Percentiles rank a stretch among this genome's conserved stretches.
Evolutionary conservation across 768 basidiomycete genomes (phyloP).

Genomic region (Xerocomus brunneocitrinus): DNA sequence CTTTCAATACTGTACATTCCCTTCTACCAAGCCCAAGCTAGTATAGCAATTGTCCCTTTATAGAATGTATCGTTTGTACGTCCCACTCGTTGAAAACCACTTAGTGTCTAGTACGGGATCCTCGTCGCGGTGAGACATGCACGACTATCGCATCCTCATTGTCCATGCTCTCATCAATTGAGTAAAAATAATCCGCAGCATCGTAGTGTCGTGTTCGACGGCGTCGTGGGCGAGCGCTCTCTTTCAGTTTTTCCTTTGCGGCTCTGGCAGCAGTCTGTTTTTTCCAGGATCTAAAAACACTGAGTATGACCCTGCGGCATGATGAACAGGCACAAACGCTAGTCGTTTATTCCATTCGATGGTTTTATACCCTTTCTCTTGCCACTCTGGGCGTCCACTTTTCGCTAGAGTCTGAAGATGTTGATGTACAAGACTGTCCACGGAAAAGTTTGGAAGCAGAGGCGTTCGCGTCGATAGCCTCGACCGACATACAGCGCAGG

Average conservation of each 20-base stretch:
- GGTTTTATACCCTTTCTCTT: constrained; percentile 40
- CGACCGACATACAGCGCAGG: constrained; percentile 60
- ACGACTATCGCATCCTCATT: background rate
- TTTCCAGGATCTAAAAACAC: constrained; percentile 29
- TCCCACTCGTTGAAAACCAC: background rate
- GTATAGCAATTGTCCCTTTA: background rate
- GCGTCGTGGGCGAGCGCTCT: constrained; percentile 8
- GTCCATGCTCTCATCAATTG: constrained; percentile 3
- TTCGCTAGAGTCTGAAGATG: constrained; percentile 48
- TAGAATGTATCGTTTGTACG: background rate
- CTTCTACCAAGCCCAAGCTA: background rate
- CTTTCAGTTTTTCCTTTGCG: constrained; percentile 18
- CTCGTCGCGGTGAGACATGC: constrained; percentile 12
- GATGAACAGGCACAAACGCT: constrained; percentile 38
- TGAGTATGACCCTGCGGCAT: background rate
- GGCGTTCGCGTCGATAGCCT: constrained; percentile 36
- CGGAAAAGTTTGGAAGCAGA: constrained; percentile 60
- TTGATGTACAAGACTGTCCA: constrained; percentile 58
- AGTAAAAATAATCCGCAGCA: constrained; percentile 6
- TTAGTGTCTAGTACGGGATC: constrained; percentile 16
- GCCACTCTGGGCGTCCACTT: constrained; percentile 51
- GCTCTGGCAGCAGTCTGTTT: constrained; percentile 8
- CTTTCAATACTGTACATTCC: background rate
- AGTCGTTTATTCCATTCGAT: constrained; percentile 52
- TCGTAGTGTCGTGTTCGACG: constrained; percentile 12